phyloP scores from a whole-genome alignment of 331 rosid species.

The Pyrus hybrid region DNA sequence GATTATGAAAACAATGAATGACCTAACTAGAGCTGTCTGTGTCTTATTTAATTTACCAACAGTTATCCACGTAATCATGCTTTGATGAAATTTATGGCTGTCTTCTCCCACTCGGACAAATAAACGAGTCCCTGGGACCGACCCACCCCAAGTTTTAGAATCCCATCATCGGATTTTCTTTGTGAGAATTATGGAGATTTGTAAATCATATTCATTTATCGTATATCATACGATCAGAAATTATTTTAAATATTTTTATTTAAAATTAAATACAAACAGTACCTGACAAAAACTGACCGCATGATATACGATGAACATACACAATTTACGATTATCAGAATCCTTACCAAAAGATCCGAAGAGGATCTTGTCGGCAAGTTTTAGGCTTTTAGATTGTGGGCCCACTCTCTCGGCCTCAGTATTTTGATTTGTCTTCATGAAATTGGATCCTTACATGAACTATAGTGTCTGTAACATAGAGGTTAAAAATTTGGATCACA shows the following conservation, averaged over 20 bases:
- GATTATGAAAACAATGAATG: neutral
- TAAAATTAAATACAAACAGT: no score
- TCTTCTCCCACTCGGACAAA: conserved; percentile 28
- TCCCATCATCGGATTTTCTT: no score
- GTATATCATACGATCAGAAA: no score
- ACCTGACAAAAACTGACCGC: no score
- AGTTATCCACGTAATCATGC: conserved; percentile 24
- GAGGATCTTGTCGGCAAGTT: no score
- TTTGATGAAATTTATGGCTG: conserved; percentile 46
- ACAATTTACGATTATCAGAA: rapidly evolving
- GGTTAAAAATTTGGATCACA: no score
- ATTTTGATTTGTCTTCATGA: conserved; percentile 14
- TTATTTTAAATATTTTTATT: no score
- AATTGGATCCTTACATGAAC: neutral
- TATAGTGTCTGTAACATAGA: rapidly evolving
- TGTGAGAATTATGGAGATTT: no score
- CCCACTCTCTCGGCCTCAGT: conserved; percentile 3
- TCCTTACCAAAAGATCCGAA: no score
- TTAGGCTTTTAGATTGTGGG: neutral
- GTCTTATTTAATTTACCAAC: conserved; percentile 35
- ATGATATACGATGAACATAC: no score
- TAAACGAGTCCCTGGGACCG: conserved; percentile 21
- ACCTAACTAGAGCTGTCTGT: conserved; percentile 24
- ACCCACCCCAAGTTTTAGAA: neutral
- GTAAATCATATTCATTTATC: no score